These are phyloP conservation scores for Falciphora oryzae DNA, from an alignment of 2,329 filamentous ascomycete species.

Conservation along the genomic window DNA sequence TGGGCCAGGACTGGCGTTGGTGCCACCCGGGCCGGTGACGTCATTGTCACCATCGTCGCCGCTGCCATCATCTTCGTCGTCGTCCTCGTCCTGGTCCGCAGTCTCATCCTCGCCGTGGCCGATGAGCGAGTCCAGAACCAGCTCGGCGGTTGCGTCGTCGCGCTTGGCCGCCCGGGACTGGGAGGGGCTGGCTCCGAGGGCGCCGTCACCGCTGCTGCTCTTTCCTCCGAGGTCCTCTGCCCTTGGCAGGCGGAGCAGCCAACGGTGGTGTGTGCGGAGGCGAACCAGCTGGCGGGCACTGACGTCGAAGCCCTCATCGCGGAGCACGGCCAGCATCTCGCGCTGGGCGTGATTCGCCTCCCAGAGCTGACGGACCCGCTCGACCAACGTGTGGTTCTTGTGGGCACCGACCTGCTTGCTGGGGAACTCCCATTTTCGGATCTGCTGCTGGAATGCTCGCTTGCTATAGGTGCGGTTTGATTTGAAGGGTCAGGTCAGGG, in stretches of 20 bases:
- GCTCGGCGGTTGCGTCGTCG: slow-evolving; percentile 1
- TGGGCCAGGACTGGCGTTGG: too few species aligned
- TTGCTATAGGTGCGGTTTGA: slow-evolving; percentile 45
- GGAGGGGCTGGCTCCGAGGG: background rate
- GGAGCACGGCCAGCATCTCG: slow-evolving; percentile 67
- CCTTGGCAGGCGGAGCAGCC: slow-evolving; percentile 53
- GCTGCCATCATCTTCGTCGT: background rate
- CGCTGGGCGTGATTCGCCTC: slow-evolving; percentile 65
- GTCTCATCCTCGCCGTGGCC: slow-evolving; percentile 20
- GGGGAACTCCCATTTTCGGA: slow-evolving; percentile 74
- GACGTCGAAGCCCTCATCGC: slow-evolving; percentile 67
- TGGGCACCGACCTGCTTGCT: slow-evolving; percentile 67
- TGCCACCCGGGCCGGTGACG: background rate
- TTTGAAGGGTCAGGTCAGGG: background rate
- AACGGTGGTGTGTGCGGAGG: slow-evolving; percentile 62
- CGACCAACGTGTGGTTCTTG: slow-evolving; percentile 61
- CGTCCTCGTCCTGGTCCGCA: slow-evolving; percentile 19
- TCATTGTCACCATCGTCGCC: background rate
- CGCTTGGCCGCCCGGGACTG: background rate
- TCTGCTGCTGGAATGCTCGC: slow-evolving; percentile 69
- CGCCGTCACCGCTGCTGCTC: too few species aligned
- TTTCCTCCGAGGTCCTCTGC: slow-evolving; percentile 11
- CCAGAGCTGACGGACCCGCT: slow-evolving; percentile 71
- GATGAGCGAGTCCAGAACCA: slow-evolving; percentile 22
- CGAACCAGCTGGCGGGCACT: slow-evolving; percentile 66